These are phyloP conservation scores for Hericium alpestre DNA, from an alignment of 768 basidiomycete species.

Conservation along the genomic window DNA sequence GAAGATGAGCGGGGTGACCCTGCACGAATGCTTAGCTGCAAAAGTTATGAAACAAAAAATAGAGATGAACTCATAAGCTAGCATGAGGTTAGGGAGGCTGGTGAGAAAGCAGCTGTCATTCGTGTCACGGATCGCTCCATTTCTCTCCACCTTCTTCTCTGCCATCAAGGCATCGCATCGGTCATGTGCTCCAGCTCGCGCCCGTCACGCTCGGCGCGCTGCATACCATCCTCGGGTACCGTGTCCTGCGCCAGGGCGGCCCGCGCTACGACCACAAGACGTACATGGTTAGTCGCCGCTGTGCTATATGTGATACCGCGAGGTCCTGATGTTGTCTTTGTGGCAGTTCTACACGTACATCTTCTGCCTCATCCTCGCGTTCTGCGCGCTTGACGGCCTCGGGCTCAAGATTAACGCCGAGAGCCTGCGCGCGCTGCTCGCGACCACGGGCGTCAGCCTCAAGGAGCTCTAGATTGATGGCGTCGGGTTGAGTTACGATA, in stretches of 20 bases:
- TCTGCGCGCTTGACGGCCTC: not conserved
- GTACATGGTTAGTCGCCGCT: not conserved
- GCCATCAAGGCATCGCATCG: too few relatives aligned
- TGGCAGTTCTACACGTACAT: not conserved
- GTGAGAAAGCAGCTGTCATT: slow-evolving; percentile 17
- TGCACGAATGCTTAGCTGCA: not conserved
- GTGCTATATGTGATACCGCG: too few relatives aligned
- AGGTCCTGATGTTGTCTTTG: too few relatives aligned
- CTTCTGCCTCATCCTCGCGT: not conserved
- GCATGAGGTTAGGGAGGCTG: slow-evolving; percentile 13
- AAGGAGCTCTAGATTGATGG: too few relatives aligned
- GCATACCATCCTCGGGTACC: not conserved
- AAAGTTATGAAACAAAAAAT: not conserved
- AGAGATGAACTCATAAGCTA: slow-evolving; percentile 12
- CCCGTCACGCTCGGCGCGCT: not conserved
- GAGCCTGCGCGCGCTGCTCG: too few relatives aligned
- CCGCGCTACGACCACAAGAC: not conserved
- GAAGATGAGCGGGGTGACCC: slow-evolving; percentile 16
- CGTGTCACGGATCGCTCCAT: too few relatives aligned
- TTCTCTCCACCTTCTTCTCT: too few relatives aligned
- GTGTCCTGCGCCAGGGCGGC: not conserved
- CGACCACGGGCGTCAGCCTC: too few relatives aligned
- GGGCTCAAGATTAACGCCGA: not conserved
- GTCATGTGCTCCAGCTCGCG: too few relatives aligned
- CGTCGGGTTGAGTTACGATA: too few relatives aligned